A percentile compares a stretch with the other conserved stretches of the same genome.
phyloP scores from a whole-genome alignment of 768 basidiomycete genomes.

The Phanerodontia chrysosporium region DNA sequence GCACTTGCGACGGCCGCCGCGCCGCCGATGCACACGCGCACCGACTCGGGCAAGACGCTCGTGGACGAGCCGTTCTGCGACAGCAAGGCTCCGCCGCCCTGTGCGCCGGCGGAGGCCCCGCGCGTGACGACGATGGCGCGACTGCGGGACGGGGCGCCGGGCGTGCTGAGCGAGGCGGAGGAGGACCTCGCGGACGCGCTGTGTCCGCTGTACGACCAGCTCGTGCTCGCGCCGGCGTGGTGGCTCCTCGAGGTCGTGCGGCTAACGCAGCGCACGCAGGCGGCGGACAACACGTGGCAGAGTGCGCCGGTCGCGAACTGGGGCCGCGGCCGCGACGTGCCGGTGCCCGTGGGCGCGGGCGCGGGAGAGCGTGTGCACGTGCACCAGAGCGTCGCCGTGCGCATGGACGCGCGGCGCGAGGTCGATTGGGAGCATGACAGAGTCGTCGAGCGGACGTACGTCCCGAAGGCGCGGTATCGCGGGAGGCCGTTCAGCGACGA shows the following conservation, averaged over 20 bases:
- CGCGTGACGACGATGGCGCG: background rate
- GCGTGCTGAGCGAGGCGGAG: conserved; percentile 39
- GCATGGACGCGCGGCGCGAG: conserved; percentile 6
- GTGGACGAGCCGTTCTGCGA: too few relatives aligned
- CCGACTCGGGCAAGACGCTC: too few relatives aligned
- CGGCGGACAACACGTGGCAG: conserved; percentile 14
- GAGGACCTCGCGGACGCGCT: conserved; percentile 62
- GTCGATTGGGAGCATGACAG: background rate
- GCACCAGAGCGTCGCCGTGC: conserved; percentile 4
- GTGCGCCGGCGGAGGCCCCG: background rate
- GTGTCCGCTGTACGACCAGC: conserved; percentile 51
- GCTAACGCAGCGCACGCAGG: conserved; percentile 22
- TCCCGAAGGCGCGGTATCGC: background rate
- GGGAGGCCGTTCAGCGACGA: background rate
- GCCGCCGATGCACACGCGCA: too few relatives aligned
- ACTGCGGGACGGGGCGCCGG: background rate
- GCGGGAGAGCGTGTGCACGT: background rate
- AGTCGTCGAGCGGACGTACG: background rate
- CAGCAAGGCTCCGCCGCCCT: too few relatives aligned
- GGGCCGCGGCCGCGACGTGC: conserved; percentile 21
- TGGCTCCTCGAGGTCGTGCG: conserved; percentile 60
- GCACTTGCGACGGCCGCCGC: too few relatives aligned
- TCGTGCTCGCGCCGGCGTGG: conserved; percentile 46
- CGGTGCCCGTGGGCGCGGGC: background rate
- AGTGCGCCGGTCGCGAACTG: conserved; percentile 14